A percentile compares a stretch with the other conserved stretches of the same genome.
phyloP scores from a whole-genome alignment of 2,329 filamentous ascomycete species.

The Sarocladium oryzae region DNA sequence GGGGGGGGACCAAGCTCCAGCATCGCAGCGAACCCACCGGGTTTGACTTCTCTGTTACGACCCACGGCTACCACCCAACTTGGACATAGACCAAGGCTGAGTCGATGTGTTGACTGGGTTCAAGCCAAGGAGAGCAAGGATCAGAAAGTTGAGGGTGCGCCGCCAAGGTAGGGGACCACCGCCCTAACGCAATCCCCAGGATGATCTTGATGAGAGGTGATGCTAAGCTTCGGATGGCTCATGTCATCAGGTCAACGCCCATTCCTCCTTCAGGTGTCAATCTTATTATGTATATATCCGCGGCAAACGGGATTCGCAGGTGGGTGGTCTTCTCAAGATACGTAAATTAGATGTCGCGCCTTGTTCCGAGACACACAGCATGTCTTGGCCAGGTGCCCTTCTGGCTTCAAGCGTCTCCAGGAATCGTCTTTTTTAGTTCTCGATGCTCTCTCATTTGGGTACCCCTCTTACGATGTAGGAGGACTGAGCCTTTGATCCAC shows the following conservation, averaged over 20 bases:
- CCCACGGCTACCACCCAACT: background rate
- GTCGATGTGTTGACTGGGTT: constrained; percentile 5
- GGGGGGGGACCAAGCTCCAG: background rate
- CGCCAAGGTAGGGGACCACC: constrained; percentile 5
- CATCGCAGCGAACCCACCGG: background rate
- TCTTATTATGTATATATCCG: background rate
- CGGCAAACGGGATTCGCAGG: background rate
- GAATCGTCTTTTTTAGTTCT: background rate
- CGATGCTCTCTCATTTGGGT: background rate
- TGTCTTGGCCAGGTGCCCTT: background rate
- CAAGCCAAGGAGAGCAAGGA: background rate
- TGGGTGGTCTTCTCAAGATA: background rate
- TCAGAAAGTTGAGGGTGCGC: background rate
- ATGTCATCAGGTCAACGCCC: background rate
- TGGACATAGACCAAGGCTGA: constrained; percentile 8
- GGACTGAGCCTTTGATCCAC: background rate
- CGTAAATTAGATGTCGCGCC: constrained; percentile 1
- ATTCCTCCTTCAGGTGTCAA: background rate
- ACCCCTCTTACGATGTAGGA: background rate
- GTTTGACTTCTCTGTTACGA: background rate
- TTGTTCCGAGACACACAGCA: background rate
- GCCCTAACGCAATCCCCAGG: background rate
- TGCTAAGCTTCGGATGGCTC: background rate
- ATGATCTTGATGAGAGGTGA: constrained; percentile 1
- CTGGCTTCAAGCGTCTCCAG: background rate